Base-by-base conservation (phyloP, 2,329 filamentous ascomycete species). In the Monilinia fructicola region DNA sequence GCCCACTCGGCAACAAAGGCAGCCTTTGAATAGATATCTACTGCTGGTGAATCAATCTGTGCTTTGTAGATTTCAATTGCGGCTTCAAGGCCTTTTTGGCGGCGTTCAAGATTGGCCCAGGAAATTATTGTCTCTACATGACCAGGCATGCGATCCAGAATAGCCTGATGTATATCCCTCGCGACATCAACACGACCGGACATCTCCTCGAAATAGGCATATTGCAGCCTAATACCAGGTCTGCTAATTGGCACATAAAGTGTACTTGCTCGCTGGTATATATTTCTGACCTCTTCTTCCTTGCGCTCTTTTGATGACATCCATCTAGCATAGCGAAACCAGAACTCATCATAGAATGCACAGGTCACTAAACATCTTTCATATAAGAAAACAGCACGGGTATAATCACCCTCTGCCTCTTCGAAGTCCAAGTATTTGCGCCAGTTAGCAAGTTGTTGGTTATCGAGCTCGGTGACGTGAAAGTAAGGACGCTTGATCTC, bases 401-500 rank as follows among this genome's bases (percentile, higher is more conserved):
- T 79, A 71, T 88, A 92, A 70, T 93, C 87, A 63, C 91, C 92
- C 77, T 97, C 90, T 0, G 84, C 80, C 79, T 99, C 95, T 76
- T 99, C 95, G 73, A 96, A 98, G 76, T 98, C 94, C 54, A 99
- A 85, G 74, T 98, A 99, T 75, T 96, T 96, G 74, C 91, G 87
- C 95, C 95, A 99, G 78, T 97, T 97, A 48, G 81, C 83, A 23
- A 99, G 80, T 76, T 99, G 92, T 11, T 86, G 80, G 68, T 95
- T 88, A 73, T 97, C 93, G 11, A 99, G 84, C 75, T 97, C 92
- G 0, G 92, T 97, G 40, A 97, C 92, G 76, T 97, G 94, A 80
- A 97, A 99, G 77, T 98, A 99, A 0, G 93, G 93, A 1, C 95
- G 88, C 81, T 97, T 98, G 75, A 98, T 91, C 77, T 96, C 92